phyloP scores from a whole-genome alignment of 2,329 filamentous ascomycete species.

The Calonectria pseudoturangicola region DNA sequence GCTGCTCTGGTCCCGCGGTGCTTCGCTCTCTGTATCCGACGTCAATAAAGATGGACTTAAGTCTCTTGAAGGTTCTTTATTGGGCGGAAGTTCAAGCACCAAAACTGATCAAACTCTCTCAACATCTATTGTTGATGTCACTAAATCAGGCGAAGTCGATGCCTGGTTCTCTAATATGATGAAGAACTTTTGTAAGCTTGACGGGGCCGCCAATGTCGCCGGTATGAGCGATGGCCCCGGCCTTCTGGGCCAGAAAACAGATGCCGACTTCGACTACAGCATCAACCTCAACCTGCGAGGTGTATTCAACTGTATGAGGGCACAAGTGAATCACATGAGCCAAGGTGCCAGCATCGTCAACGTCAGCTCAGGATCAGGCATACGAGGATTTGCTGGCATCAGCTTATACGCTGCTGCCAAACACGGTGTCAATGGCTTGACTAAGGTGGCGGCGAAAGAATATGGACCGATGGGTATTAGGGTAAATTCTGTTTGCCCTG shows the following conservation, averaged over 20 bases:
- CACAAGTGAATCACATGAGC: constrained; percentile 2
- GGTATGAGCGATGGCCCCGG: constrained; percentile 13
- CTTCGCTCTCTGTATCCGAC: not conserved
- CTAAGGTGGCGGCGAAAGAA: not conserved
- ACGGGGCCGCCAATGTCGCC: constrained; percentile 7
- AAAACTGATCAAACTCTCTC: not conserved
- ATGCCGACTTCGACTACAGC: constrained; percentile 6
- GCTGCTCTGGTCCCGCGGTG: constrained; percentile 1
- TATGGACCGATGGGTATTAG: constrained; percentile 9
- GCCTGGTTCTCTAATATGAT: not conserved
- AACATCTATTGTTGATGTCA: not conserved
- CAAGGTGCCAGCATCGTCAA: constrained; percentile 6
- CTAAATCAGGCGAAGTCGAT: not conserved
- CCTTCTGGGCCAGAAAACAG: constrained; percentile 2
- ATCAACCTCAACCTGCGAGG: constrained; percentile 6
- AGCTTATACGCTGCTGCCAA: constrained; percentile 1
- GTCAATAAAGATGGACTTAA: not conserved
- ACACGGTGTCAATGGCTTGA: constrained; percentile 7
- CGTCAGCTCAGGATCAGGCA: constrained; percentile 5
- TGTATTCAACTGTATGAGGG: constrained; percentile 14
- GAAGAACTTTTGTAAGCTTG: not conserved
- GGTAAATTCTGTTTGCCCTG: constrained; percentile 1
- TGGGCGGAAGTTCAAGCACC: no score
- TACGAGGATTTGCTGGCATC: not conserved
- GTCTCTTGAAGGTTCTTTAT: not conserved